These are phyloP conservation scores for Arabis alpina DNA, from an alignment of 345 rosid genomes.

Conservation along the genomic window DNA sequence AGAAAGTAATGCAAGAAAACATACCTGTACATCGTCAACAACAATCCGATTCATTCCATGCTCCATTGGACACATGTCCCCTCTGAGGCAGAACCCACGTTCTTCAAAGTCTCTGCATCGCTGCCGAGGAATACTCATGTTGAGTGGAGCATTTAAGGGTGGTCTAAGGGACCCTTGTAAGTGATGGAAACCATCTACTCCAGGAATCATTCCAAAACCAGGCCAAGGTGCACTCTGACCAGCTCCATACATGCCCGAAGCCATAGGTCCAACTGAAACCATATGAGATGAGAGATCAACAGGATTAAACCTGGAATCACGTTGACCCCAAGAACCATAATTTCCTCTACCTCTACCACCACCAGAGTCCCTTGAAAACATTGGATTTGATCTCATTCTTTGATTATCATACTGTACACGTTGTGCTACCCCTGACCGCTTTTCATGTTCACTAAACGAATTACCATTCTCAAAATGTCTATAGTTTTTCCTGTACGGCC, in stretches of 20 bases:
- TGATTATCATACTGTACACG: slow-evolving; percentile 66
- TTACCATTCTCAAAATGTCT: slow-evolving; percentile 71
- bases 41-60: slow-evolving; percentile 98
- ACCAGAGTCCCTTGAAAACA: slow-evolving; percentile 66
- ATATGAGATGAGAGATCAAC: slow-evolving; percentile 76
- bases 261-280: slow-evolving; percentile 62
- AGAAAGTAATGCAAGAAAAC: slow-evolving; percentile 9
- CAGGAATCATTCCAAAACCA: slow-evolving; percentile 80
- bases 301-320: slow-evolving; percentile 66
- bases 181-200: slow-evolving; percentile 74
- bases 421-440: slow-evolving; percentile 52
- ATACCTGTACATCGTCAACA: slow-evolving; percentile 97
- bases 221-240: slow-evolving; percentile 72
- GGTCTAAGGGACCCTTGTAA: slow-evolving; percentile 80
- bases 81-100: slow-evolving; percentile 97
- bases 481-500: slow-evolving; percentile 69
- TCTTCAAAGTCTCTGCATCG: slow-evolving; percentile 98
- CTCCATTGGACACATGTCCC: slow-evolving; percentile 99
- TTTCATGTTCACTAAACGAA: slow-evolving; percentile 62
- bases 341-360: slow-evolving; percentile 91
- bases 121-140: slow-evolving; percentile 77
- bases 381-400: slow-evolving; percentile 61
- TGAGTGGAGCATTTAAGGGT: slow-evolving; percentile 59
- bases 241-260: slow-evolving; percentile 63
- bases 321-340: slow-evolving; percentile 70